Evolutionary conservation across 139 green algal genomes (phyloP).

Genomic region (Desmodesmus armatus): DNA sequence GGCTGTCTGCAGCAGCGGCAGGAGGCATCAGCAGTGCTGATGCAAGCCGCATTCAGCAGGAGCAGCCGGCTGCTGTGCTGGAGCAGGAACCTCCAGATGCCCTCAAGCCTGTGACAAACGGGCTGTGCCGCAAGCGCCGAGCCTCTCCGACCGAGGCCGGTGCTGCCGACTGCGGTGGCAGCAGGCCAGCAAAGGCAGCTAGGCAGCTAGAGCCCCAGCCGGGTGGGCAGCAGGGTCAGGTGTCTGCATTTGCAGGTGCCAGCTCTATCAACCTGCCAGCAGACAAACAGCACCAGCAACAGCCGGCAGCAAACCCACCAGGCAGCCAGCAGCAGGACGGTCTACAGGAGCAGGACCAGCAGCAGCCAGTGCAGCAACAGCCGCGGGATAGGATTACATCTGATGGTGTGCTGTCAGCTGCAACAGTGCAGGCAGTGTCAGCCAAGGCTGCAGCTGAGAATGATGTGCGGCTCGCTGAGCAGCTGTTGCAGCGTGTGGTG

Average conservation of each 20-base stretch:
- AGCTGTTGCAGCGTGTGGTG: constrained; percentile 47
- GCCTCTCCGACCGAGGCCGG: background rate
- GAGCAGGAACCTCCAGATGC: no score
- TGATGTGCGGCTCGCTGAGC: constrained; percentile 29
- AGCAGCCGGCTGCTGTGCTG: background rate
- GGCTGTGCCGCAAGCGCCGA: no score
- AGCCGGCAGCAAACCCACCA: background rate
- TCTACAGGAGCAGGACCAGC: constrained; percentile 2
- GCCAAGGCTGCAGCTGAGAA: constrained; percentile 10
- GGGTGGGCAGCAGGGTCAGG: constrained; percentile 6
- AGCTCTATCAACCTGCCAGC: background rate
- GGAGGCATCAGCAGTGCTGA: background rate
- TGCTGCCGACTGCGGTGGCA: background rate
- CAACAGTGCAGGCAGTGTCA: background rate
- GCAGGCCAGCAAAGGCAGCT: background rate
- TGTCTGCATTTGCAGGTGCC: background rate
- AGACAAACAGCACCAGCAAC: background rate
- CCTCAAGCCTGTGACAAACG: no score
- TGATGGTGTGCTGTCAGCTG: background rate
- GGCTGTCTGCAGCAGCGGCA: background rate
- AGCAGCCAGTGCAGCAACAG: background rate
- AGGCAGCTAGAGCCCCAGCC: background rate
- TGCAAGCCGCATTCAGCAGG: background rate
- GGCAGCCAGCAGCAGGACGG: background rate
- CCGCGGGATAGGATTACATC: background rate